Base-by-base conservation (phyloP, 257 asterid species). In the Henckelia pumila region DNA sequence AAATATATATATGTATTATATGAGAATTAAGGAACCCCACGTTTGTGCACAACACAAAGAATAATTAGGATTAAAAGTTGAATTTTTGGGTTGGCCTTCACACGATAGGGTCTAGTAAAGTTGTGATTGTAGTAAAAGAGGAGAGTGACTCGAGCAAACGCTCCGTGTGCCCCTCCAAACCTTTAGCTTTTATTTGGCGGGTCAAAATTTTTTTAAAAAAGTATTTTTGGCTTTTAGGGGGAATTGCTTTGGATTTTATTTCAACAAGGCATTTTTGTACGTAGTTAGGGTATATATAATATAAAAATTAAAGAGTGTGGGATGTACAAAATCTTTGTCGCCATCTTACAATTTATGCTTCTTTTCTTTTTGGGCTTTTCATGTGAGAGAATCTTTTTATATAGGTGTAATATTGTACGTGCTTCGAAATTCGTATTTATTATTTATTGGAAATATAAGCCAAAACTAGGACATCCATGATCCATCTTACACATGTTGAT, bases 201-300 rank as follows among this genome's bases (percentile, higher is more conserved):
- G 24, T 14, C 49, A 56, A 57, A 52, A 72, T 76, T 69, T 72
- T 62, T 58, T 28, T n/a, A n/a, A n/a, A n/a, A 47, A 44, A 47
- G 53, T 21, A 19, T 78, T 77, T 76, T 76, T 87, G 82, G 82
- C 78, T 64, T 76, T 72, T 24, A 66, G 74, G 77, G 70, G 52
- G 50, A 62, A 44, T 44, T 75, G 76, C 85, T 81, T 86, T 67
- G 94, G 92, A 83, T 83, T 81, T 85, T 77, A 76, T 77, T 73
- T 74, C 21, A 26, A 69, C 25, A 58, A 58, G 28, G 47, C 21
- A 16, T 59, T 28, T 22, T 35, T 14, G 13, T 40, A 14, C 3
- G 4, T 61, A 5, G 25, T 11, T 62, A 71, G 59, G 56, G 47
- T 44, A 35, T 25, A 25, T 25, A n/a, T n/a, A n/a, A n/a, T n/a